These are phyloP conservation scores for Bruguiera hainesii DNA, from an alignment of 441 rosid genomes.

Conservation along the genomic window DNA sequence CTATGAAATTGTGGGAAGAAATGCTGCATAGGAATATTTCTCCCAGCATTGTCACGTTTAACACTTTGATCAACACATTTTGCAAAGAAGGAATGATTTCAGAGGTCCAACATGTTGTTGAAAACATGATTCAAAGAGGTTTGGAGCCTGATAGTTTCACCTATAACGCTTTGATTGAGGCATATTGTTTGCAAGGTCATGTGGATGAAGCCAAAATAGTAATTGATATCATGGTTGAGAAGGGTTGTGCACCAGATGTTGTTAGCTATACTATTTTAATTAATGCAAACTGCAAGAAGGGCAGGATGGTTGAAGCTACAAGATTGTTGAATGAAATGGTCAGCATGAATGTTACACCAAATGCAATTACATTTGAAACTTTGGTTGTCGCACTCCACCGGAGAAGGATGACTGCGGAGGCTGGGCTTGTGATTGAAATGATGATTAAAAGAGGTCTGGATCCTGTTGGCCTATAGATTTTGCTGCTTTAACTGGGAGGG, in stretches of 20 bases:
- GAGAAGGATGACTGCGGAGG: neutral
- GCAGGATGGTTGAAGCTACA: constrained; percentile 11
- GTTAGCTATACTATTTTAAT: constrained; percentile 10
- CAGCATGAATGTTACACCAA: neutral
- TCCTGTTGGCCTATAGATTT: neutral
- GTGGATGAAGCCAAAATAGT: constrained; percentile 6
- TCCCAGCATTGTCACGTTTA: constrained; percentile 20
- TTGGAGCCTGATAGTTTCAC: neutral
- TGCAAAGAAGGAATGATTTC: constrained; percentile 13
- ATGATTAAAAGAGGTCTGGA: neutral
- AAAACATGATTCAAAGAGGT: constrained; percentile 5
- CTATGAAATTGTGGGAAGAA: neutral
- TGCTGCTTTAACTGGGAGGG: no score
- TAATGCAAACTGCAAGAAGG: constrained; percentile 11
- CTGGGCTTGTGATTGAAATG: neutral
- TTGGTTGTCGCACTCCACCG: neutral
- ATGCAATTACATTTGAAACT: neutral
- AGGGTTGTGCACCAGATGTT: constrained; percentile 5
- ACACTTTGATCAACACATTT: constrained; percentile 16
- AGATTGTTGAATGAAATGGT: constrained; percentile 3
- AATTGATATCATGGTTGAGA: neutral
- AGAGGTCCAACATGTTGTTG: neutral
- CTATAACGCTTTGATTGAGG: constrained; percentile 8
- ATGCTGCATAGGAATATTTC: neutral
- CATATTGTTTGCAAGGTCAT: constrained; percentile 9